Conservation (phyloP, 2,329 filamentous ascomycete species). For the Diaporthe sp. region DNA sequence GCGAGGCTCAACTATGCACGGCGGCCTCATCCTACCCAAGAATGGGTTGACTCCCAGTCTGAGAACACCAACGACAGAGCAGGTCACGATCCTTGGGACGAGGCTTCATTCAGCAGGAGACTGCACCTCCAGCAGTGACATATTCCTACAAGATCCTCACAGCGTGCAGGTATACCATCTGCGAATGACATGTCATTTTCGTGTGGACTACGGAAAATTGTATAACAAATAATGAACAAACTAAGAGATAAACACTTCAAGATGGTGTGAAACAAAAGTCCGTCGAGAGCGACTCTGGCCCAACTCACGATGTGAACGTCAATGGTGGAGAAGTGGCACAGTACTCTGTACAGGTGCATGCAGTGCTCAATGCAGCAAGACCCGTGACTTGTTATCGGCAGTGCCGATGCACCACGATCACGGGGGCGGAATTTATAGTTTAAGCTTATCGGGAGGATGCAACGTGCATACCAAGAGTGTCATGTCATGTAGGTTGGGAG, state of each 20-base stretch:
- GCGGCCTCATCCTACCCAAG: neutral
- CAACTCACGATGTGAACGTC: no score
- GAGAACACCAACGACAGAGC: neutral
- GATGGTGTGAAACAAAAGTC: no score
- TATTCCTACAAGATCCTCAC: neutral
- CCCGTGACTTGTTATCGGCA: neutral
- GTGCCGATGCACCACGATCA: neutral
- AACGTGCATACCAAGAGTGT: neutral
- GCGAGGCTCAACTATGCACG: neutral
- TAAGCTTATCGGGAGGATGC: conserved; percentile 23
- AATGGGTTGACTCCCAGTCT: neutral
- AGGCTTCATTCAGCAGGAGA: neutral
- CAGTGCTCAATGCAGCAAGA: neutral
- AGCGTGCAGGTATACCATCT: neutral
- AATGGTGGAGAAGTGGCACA: no score
- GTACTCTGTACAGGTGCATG: no score
- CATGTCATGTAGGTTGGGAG: neutral
- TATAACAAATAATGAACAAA: no score
- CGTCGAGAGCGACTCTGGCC: no score
- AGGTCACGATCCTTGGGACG: neutral
- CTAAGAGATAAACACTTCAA: no score
- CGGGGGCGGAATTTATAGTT: neutral
- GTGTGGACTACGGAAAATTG: no score
- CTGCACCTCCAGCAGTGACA: neutral
- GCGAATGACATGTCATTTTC: neutral